Evolutionary conservation across 2,329 filamentous ascomycete species (phyloP).

Genomic region (Knoxdaviesia capensis): DNA sequence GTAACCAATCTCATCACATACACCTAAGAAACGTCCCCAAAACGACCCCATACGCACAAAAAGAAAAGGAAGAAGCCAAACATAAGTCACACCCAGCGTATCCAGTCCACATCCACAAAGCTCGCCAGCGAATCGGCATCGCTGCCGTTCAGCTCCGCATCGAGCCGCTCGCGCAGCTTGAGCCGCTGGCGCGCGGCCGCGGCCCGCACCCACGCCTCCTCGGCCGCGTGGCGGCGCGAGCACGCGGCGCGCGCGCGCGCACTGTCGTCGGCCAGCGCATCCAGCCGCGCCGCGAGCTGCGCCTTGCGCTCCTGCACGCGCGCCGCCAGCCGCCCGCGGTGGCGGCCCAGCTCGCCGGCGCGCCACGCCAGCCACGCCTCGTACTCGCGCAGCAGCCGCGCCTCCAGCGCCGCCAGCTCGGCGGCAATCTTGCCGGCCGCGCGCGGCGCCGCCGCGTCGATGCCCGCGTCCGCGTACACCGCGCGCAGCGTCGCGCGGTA

Average conservation of each 20-base stretch:
- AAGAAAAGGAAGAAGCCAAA: no score
- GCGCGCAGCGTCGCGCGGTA: slow-evolving; percentile 9
- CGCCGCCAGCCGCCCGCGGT: no score
- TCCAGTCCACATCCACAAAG: no score
- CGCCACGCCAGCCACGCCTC: slow-evolving; percentile 20
- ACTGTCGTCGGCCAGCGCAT: not conserved
- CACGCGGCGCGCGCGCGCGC: not conserved
- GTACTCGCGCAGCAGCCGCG: slow-evolving; percentile 20
- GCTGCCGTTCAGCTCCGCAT: slow-evolving; percentile 1
- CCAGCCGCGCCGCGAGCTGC: slow-evolving; percentile 11
- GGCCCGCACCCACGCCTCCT: slow-evolving; percentile 2
- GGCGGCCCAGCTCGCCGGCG: slow-evolving; percentile 18
- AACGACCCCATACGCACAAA: no score
- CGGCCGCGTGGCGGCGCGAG: slow-evolving; percentile 3
- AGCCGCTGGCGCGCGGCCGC: slow-evolving; percentile 1
- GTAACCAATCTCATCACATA: no score
- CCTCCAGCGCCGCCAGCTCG: slow-evolving; percentile 13
- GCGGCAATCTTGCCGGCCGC: no score
- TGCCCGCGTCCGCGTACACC: slow-evolving; percentile 9
- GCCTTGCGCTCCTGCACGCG: slow-evolving; percentile 10
- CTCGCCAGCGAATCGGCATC: slow-evolving; percentile 2
- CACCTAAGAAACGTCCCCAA: no score
- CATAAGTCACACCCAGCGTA: no score
- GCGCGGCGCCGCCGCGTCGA: slow-evolving; percentile 15
- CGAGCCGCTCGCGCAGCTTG: not conserved